Evolutionary conservation across 768 basidiomycete genomes (phyloP), one percentile per base, ranked within the genome.

Genomic region (Leccinellum albellum): DNA sequence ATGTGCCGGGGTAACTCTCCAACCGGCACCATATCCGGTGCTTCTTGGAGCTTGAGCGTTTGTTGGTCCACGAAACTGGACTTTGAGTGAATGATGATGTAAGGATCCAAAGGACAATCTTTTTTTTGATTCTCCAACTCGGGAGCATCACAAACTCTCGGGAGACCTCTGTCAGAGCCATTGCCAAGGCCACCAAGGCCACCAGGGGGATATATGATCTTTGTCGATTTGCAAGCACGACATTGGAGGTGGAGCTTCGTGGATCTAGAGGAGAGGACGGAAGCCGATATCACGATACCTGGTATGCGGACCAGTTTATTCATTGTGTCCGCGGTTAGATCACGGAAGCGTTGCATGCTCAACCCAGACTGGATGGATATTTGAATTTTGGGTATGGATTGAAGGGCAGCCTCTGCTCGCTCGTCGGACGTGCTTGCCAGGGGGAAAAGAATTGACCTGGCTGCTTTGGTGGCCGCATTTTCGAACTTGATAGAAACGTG

Each of bases 21-120:
- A 24, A 98, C 95, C 0, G 97, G 97, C 1, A 99, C 97, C 93
- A 98, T 97, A 71, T 99, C 97, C 0, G 97, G 97, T 17, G 96
- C 95, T 73, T 99, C 97, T 73, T 99, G 97, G 13, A 99, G 82
- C 71, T 99, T 99, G 64, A 99, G 80, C 12, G 85, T 90, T 73
- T 99, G 97, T 64, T 97, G 94, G 69, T 99, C 97, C 8, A 94
- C 88, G 68, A 98, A 99, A 6, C 83, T 79, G 31, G 93, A 98
- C 74, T 93, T 91, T 35, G 93, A 88, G 72, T 99, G 97, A 15
- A 98, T 78, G 68, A 99, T 95, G 52, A 94, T 80, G 74, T 95
- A 99, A 1, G 97, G 97, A 69, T 98, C 97, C 53, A 98, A 72
- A 0, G 94, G 94, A 67, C 97, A 99, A 61, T 95, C 89, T 64